Evolutionary conservation across 768 basidiomycete species (phyloP), one percentile per base, ranked within the genome.

Genomic region (Leccinum obscurum): DNA sequence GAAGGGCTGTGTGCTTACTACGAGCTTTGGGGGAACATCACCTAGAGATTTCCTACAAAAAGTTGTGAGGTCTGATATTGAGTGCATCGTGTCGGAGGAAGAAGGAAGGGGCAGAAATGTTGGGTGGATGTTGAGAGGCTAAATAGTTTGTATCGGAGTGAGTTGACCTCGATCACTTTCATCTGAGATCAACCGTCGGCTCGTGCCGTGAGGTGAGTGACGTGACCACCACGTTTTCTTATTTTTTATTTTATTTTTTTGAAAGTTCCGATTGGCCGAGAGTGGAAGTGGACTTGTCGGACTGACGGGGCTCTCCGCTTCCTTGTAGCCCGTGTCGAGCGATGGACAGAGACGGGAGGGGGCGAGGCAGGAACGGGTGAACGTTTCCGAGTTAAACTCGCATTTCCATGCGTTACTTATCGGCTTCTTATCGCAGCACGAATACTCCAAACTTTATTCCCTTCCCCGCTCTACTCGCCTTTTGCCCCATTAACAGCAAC

Each of bases 11-110:
- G 54, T 6, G 9, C 90, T 60, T 79, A 92, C 92, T 60, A 95
- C 90, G 49, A 95, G 87, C 70, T 89, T 92, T 49, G 91, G 86
- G 11, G 94, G 93, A 22, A 94, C 87, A 82, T 93, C 88, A 51
- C 93, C 94, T 0, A 83, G 83, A 0, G 93, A 92, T 72, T 87
- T 87, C 62, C 90, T 83, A 71, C 89, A 90, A 70, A 86, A 91
- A 1, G 93, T 93, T 10, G 92, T 93, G 67, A 95, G 80, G 77
- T 95, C 93, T 68, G 92, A 92, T 65, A 95, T 92, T 54, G 92
- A 92, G 71, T 93, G 90, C 83, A 84, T 85, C 30, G 30, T 32
- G 30, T 32, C 44, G 56, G 56, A 56, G 20, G 56, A 56, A 22
- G 50, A 58, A 57, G 52, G 54, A 52, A 55, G 22, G 59, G 46